Percentiles rank a stretch among this genome's conserved stretches.
Evolutionary conservation across 2,329 filamentous ascomycete genomes (phyloP).

Genomic region (Fonsecaea nubica): DNA sequence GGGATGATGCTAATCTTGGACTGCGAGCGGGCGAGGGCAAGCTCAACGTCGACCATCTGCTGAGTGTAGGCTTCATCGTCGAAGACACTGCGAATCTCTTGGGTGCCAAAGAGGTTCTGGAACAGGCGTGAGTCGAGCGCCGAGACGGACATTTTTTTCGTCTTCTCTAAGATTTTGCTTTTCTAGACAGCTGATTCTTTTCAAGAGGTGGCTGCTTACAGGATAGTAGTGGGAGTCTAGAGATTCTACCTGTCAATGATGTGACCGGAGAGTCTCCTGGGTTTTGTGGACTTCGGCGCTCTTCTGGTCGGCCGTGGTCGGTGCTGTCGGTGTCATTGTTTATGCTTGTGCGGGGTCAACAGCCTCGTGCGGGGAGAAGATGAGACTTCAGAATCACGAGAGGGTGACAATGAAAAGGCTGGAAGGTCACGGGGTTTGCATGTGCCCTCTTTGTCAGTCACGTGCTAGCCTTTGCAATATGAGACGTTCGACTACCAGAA

Average conservation of each 20-base stretch:
- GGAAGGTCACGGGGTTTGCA: not conserved
- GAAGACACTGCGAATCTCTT: slow-evolving; percentile 41
- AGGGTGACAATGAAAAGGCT: no score
- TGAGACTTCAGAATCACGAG: not conserved
- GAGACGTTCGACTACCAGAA: slow-evolving; percentile 4
- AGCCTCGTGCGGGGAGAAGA: slow-evolving; percentile 19
- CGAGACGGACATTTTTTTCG: slow-evolving; percentile 36
- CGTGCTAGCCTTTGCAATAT: not conserved
- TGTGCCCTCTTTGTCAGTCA: not conserved
- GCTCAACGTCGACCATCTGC: slow-evolving; percentile 38
- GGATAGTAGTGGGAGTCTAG: not conserved
- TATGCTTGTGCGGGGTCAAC: not conserved
- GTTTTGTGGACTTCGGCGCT: not conserved
- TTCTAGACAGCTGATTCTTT: not conserved
- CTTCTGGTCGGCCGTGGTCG: not conserved
- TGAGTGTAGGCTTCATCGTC: slow-evolving; percentile 40
- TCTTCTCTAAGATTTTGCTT: not conserved
- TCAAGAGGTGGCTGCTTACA: not conserved
- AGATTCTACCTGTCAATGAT: not conserved
- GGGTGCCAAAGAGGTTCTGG: slow-evolving; percentile 41
- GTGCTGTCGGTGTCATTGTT: not conserved
- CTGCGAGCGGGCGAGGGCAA: slow-evolving; percentile 40
- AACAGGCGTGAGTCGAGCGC: slow-evolving; percentile 42
- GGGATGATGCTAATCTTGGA: slow-evolving; percentile 40
- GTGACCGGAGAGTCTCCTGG: slow-evolving; percentile 4